These are phyloP conservation scores for Paradendryphiella salina DNA, from an alignment of 2,329 filamentous ascomycete species.

Conservation along the genomic window DNA sequence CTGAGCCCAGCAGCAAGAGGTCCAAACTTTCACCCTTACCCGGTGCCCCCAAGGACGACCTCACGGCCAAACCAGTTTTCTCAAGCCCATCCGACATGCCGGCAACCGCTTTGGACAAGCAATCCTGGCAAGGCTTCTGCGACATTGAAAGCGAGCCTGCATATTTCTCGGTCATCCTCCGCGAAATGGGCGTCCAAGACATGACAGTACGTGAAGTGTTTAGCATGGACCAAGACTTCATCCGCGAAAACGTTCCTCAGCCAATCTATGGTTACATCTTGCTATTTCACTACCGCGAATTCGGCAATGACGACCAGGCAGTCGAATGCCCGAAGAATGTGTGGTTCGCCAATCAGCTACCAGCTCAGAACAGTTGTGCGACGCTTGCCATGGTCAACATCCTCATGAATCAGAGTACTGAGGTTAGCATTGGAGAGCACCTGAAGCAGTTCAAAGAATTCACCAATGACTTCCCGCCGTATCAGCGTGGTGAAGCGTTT, in stretches of 20 bases:
- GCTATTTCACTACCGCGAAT: constrained; percentile 71
- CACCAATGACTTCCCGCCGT: constrained; percentile 69
- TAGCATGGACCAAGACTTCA: constrained; percentile 60
- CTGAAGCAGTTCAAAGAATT: constrained; percentile 73
- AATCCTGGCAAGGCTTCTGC: constrained; percentile 70
- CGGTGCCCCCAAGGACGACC: background rate
- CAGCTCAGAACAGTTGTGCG: constrained; percentile 73
- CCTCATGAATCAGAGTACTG: constrained; percentile 71
- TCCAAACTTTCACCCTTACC: constrained; percentile 13
- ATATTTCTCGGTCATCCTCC: constrained; percentile 80
- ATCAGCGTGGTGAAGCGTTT: constrained; percentile 75
- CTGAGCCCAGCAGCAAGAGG: constrained; percentile 24
- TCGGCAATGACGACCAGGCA: constrained; percentile 54
- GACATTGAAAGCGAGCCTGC: constrained; percentile 92
- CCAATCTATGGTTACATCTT: constrained; percentile 81
- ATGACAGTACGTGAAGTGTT: constrained; percentile 78
- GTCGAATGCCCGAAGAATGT: constrained; percentile 65
- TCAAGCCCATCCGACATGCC: constrained; percentile 36
- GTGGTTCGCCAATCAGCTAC: constrained; percentile 93
- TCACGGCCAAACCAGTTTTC: constrained; percentile 9
- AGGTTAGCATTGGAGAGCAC: constrained; percentile 67
- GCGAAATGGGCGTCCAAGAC: constrained; percentile 73
- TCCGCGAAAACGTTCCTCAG: constrained; percentile 31
- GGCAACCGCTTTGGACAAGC: constrained; percentile 47
- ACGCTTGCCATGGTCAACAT: constrained; percentile 94